Evolutionary conservation across 345 rosid genomes (phyloP), one percentile per base, ranked within the genome.

Genomic region (Sapria himalayana): DNA sequence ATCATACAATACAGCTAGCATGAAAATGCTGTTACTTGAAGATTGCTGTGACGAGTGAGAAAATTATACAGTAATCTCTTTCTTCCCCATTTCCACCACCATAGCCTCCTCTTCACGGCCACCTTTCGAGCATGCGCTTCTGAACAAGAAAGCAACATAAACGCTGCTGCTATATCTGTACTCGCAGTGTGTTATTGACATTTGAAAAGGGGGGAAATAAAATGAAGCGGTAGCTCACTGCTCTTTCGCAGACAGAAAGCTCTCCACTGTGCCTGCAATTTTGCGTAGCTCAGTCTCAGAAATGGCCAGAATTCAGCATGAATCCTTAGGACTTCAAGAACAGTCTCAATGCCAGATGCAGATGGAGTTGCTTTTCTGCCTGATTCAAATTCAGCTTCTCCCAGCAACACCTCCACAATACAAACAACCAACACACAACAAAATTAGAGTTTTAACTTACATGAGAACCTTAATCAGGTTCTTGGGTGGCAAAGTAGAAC

Each of bases 81-180:
- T 48, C 77, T 60, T 22, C 98, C 93, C 67, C 69, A 72, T 58
- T 69, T 78, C 82, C 85, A 82, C 72, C 73, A 82, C n/a, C n/a
- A n/a, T n/a, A n/a, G n/a, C n/a, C n/a, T n/a, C n/a, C n/a, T n/a
- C n/a, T n/a, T n/a, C n/a, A n/a, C n/a, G n/a, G n/a, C n/a, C n/a
- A n/a, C n/a, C n/a, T n/a, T n/a, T n/a, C n/a, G n/a, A n/a, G n/a
- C n/a, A n/a, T n/a, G n/a, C n/a, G n/a, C n/a, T n/a, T n/a, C n/a
- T n/a, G n/a, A n/a, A n/a, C n/a, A n/a, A n/a, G n/a, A n/a, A n/a
- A n/a, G n/a, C n/a, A n/a, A n/a, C n/a, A n/a, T n/a, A n/a, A n/a
- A n/a, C n/a, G n/a, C n/a, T n/a, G n/a, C n/a, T n/a, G n/a, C n/a
- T n/a, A n/a, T n/a, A n/a, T n/a, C n/a, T n/a, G n/a, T n/a, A n/a